Evolutionary conservation across 169 alveolate genomes (phyloP), one percentile per base, ranked within the genome.

Genomic region (Amoebophrya sp.): DNA sequence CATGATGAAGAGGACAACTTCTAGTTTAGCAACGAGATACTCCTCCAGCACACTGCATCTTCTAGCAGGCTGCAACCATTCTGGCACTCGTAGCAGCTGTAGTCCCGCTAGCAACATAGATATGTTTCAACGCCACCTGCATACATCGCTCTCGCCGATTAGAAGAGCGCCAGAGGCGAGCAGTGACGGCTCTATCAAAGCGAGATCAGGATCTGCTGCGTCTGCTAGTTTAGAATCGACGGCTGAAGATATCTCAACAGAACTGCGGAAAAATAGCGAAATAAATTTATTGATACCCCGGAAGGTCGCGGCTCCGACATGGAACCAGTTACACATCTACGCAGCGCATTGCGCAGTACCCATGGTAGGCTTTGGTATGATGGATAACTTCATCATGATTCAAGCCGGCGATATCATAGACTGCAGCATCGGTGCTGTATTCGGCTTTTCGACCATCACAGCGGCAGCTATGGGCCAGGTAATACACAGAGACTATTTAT

Each of bases 391-490:
- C n/a, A 92, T 93, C 40, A 93, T 93, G 95, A 91, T 93, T 10
- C 94, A 93, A 34, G 91, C 92, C 23, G 95, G 95, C 3, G 95
- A 92, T 83, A 41, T 93, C 41, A 40, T 93, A 40, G 94, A 93
- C 65, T 47, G 91, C 40, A 90, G 93, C n/a, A 40, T 92, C 41
- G 95, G 95, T 12, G 95, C 92, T 39, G 77, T 77, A 65, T 89
- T 93, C 40, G 95, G 95, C 33, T 78, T 93, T 36, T 91, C 95
- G 47, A 93, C 95, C 38, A 90, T 93, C 38, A 40, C 95, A 0
- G 95, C 95, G 33, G 95, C 95, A 3, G 95, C 95, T 0, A 92
- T 93, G 41, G 95, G 95, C 6, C 95, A 93, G n/a, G n/a, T n/a
- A n/a, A n/a, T n/a, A n/a, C n/a, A n/a, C n/a, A n/a, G n/a, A n/a